Evolutionary conservation across 2,329 filamentous ascomycete genomes (phyloP), one percentile per base, ranked within the genome.

Genomic region (Chaetomium sp.): DNA sequence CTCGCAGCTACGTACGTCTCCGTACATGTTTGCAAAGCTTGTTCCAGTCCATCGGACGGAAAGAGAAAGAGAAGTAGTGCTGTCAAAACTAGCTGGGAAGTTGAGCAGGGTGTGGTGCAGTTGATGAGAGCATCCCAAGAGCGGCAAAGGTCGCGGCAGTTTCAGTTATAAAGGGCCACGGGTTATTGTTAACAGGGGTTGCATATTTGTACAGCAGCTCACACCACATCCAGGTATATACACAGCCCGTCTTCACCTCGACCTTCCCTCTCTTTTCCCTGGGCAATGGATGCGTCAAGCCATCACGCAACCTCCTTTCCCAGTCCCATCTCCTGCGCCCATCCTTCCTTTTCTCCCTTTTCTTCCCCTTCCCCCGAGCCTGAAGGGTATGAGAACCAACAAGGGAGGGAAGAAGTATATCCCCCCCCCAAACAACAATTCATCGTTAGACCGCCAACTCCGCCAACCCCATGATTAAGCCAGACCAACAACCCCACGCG

Each of bases 401-500:
- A 10, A n/a, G 45, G 19, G 19, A 23, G n/a, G n/a, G 13, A 47
- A n/a, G 7, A 47, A 47, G 10, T 21, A n/a, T 47, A 23, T 8
- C 7, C n/a, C 45, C 45, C 19, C n/a, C n/a, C n/a, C n/a, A n/a
- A n/a, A n/a, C 23, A 47, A 23, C 10, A 21, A 47, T 47, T 23
- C 45, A 42, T 42, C 38, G 38, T 42, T 42, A 42, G 38, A 42
- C 38, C 45, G n/a, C 45, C 45, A 47, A 47, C 45, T 47, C 45
- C 45, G 45, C n/a, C 45, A 23, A 23, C 45, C 45, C 45, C 45
- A 10, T 21, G 21, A 47, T 21, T 47, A 47, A 47, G 45, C 45
- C 45, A 47, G 45, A 47, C 45, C 45, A 47, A 23, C 38, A 47
- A 21, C 45, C 45, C n/a, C 45, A 23, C 45, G 45, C 45, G 45